phyloP scores from a whole-genome alignment of 2,329 filamentous ascomycete genomes.

The Macrophomina pseudophaseolina region DNA sequence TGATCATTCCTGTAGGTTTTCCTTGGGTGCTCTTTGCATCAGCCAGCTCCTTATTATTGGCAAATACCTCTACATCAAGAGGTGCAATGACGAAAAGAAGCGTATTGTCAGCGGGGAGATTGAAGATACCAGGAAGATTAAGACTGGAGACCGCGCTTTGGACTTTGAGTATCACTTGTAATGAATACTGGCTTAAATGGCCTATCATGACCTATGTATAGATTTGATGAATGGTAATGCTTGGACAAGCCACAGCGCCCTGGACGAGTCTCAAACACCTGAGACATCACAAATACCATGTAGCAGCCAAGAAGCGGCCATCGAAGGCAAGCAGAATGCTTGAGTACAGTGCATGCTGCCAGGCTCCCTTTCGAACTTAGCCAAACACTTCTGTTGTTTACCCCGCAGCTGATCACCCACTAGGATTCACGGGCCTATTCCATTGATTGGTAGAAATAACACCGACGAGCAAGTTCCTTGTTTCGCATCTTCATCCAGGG shows the following conservation, averaged over 20 bases:
- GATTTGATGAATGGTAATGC: background rate
- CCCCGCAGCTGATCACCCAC: slow-evolving; percentile 5
- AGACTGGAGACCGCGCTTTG: slow-evolving; percentile 53
- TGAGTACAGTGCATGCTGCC: too few species aligned
- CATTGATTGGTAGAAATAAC: background rate
- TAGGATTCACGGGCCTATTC: background rate
- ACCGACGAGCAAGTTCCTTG: background rate
- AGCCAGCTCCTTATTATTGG: slow-evolving; percentile 45
- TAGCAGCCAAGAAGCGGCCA: too few species aligned
- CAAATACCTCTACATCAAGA: slow-evolving; percentile 52
- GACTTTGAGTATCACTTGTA: slow-evolving; percentile 55
- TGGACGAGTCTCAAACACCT: too few species aligned
- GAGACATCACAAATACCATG: too few species aligned
- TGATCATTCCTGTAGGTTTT: slow-evolving; percentile 34
- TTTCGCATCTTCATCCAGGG: background rate
- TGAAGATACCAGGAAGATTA: slow-evolving; percentile 52
- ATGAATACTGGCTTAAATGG: background rate
- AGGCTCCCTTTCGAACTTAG: too few species aligned
- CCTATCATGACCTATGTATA: background rate
- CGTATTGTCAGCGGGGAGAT: slow-evolving; percentile 49
- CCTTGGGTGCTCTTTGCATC: slow-evolving; percentile 42
- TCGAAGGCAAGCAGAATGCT: too few species aligned
- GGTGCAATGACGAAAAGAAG: slow-evolving; percentile 48
- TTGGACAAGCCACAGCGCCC: background rate
- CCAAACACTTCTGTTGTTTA: background rate